A percentile compares a stretch with the other conserved stretches of the same genome.
Conservation (phyloP, 2,329 filamentous ascomycete species). For the Westerdykella sp. region DNA sequence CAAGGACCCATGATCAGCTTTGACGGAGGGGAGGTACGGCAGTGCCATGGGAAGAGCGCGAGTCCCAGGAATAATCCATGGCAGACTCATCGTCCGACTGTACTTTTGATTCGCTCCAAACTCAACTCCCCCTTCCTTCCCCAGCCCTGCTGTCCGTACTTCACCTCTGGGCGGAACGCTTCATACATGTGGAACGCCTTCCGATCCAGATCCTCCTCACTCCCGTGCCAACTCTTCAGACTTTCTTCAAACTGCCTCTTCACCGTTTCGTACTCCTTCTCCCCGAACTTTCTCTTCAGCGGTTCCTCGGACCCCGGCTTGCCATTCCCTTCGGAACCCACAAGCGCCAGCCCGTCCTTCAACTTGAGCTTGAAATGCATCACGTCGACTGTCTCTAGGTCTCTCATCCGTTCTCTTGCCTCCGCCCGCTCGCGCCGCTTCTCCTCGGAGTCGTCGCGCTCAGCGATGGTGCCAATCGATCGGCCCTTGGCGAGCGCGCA, state of each 20-base stretch:
- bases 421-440: conserved; percentile 12
- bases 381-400: conserved; percentile 19
- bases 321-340: conserved; percentile 10
- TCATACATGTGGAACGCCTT: conserved; percentile 27
- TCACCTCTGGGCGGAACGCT: conserved; percentile 21
- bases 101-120: conserved; percentile 8
- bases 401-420: conserved; percentile 7
- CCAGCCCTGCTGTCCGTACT: conserved; percentile 24
- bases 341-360: conserved; percentile 18
- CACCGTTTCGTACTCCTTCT: conserved; percentile 13
- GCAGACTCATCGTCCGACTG: not conserved
- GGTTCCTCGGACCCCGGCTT: conserved; percentile 10
- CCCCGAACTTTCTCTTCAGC: conserved; percentile 21
- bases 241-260: conserved; percentile 13
- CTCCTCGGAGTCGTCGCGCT: conserved; percentile 13
- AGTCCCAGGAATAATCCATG: too few relatives aligned
- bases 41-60: too few relatives aligned
- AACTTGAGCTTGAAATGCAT: conserved; percentile 29
- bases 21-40: too few relatives aligned
- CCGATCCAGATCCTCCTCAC: conserved; percentile 20
- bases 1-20: too few relatives aligned
- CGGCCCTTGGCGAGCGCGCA: conserved; percentile 29
- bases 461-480: conserved; percentile 23
- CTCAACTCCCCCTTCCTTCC: conserved; percentile 23
- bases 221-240: conserved; percentile 15